phyloP scores from a whole-genome alignment of 2,329 filamentous ascomycete species.

The Delphinella strobiligena region DNA sequence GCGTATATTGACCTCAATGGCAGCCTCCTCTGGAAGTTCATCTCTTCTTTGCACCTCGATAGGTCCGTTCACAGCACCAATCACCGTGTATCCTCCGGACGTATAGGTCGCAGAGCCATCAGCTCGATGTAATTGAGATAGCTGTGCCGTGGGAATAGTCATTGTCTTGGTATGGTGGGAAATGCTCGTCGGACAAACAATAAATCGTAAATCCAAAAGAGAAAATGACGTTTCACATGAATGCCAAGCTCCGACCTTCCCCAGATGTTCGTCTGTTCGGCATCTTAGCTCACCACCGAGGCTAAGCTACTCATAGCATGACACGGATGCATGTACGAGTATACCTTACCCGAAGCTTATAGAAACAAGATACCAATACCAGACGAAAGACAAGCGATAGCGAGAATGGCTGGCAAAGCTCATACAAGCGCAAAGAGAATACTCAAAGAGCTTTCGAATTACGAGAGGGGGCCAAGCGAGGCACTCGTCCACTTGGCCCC shows the following conservation, averaged over 20 bases:
- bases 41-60: constrained; percentile 82
- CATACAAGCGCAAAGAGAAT: constrained; percentile 38
- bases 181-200: too few species aligned
- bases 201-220: neutral
- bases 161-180: constrained; percentile 2
- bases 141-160: constrained; percentile 6
- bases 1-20: constrained; percentile 79
- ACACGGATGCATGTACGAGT: too few species aligned
- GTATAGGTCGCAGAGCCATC: constrained; percentile 74
- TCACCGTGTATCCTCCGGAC: constrained; percentile 63
- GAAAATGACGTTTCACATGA: neutral
- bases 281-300: neutral
- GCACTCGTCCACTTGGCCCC: constrained; percentile 46
- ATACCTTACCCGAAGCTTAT: too few species aligned
- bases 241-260: neutral
- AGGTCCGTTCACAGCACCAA: constrained; percentile 82
- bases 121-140: constrained; percentile 47
- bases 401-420: neutral
- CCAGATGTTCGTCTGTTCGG: neutral
- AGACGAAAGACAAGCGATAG: too few species aligned
- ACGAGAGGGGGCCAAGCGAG: constrained; percentile 43
- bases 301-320: too few species aligned
- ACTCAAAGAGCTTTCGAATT: constrained; percentile 48
- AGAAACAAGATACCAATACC: too few species aligned
- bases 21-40: constrained; percentile 82